These are phyloP conservation scores for Anethum foeniculum DNA, from an alignment of 140 eudicot species.

Conservation along the genomic window DNA sequence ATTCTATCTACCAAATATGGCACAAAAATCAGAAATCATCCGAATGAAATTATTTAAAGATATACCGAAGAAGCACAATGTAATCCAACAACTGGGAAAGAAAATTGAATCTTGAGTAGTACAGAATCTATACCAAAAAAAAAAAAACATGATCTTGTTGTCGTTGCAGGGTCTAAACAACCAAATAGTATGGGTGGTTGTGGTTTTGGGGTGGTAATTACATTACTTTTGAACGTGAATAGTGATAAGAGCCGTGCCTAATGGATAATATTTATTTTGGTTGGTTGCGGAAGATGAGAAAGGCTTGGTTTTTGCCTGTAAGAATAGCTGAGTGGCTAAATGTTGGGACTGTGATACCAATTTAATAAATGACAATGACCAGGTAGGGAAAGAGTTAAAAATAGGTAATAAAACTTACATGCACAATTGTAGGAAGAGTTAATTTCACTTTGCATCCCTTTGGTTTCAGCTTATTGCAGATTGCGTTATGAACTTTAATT, in stretches of 20 bases:
- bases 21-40: not conserved
- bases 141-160: not conserved
- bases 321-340: not conserved
- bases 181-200: not conserved
- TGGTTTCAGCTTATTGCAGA: too few relatives aligned
- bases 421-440: not conserved
- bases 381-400: not conserved
- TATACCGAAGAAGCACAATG: not conserved
- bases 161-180: not conserved
- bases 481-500: too few relatives aligned
- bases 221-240: not conserved
- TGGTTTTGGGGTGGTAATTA: not conserved
- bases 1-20: not conserved
- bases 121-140: not conserved
- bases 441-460: too few relatives aligned
- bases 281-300: not conserved
- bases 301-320: not conserved
- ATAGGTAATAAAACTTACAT: not conserved
- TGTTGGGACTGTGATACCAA: not conserved
- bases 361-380: not conserved
- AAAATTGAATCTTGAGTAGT: not conserved
- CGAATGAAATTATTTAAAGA: not conserved
- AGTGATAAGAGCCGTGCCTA: not conserved
- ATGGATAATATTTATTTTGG: not conserved
- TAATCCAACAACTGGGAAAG: too few relatives aligned